phyloP scores from a whole-genome alignment of 208 protist species.

The Crithidia brevicula region DNA sequence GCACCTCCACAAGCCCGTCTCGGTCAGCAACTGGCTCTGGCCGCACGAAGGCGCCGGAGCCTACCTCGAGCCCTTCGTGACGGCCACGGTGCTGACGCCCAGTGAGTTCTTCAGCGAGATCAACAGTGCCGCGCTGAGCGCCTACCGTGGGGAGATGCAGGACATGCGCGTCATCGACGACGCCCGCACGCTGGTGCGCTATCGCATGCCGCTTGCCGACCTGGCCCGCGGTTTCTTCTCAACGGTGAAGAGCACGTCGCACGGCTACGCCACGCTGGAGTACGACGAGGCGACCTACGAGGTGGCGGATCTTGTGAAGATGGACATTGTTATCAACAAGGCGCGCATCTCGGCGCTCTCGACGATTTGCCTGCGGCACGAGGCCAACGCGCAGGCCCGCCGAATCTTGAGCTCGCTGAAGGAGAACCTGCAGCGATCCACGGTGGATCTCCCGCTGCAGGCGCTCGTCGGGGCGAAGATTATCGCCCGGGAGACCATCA shows the following conservation, averaged over 20 bases:
- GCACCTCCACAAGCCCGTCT: constrained; percentile 44
- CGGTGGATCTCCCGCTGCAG: constrained; percentile 94
- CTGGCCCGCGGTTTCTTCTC: constrained; percentile 96
- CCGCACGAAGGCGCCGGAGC: constrained; percentile 78
- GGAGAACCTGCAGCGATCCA: constrained; percentile 85
- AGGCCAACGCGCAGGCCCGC: constrained; percentile 63
- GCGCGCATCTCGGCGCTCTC: constrained; percentile 93
- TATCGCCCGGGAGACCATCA: constrained; percentile 93
- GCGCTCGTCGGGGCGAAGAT: constrained; percentile 89
- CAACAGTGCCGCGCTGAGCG: constrained; percentile 68
- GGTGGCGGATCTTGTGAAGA: constrained; percentile 89
- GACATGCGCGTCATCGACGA: constrained; percentile 85
- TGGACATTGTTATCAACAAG: constrained; percentile 94
- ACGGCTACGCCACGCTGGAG: constrained; percentile 95
- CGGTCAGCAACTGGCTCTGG: constrained; percentile 85
- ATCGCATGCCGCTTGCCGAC: constrained; percentile 94
- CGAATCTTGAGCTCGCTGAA: constrained; percentile 87
- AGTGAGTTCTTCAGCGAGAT: constrained; percentile 89
- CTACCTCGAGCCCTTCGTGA: constrained; percentile 93
- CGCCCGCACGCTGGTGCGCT: constrained; percentile 68
- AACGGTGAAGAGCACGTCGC: constrained; percentile 89
- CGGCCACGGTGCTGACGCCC: constrained; percentile 90
- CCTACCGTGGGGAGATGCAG: constrained; percentile 72
- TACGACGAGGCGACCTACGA: constrained; percentile 95
- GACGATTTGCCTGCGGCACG: constrained; percentile 78